Evolutionary conservation across 2,329 filamentous ascomycete species (phyloP).

Genomic region (Neonectria magnoliae): DNA sequence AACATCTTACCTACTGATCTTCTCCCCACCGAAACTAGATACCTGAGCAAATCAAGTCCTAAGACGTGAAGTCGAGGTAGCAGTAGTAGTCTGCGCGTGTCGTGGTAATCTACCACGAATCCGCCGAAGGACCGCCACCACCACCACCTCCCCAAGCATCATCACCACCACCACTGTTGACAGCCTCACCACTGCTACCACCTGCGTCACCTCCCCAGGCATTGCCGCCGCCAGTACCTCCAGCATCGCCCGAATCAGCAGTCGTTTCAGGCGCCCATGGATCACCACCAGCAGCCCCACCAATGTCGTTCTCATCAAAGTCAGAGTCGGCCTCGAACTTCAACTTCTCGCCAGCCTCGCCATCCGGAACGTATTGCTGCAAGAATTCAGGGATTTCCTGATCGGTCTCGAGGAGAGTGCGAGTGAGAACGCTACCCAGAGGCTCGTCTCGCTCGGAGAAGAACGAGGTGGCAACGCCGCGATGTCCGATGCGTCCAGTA

Average conservation of each 20-base stretch:
- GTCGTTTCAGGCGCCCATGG: conserved; percentile 20
- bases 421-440: conserved; percentile 78
- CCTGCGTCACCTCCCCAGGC: conserved; percentile 21
- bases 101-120: conserved; percentile 6
- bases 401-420: conserved; percentile 81
- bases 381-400: conserved; percentile 88
- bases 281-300: conserved; percentile 38
- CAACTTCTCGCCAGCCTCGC: conserved; percentile 56
- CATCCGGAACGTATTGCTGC: conserved; percentile 68
- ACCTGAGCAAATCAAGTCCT: background rate
- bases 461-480: conserved; percentile 87
- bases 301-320: conserved; percentile 55
- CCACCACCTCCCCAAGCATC: conserved; percentile 22
- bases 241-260: conserved; percentile 12
- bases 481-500: conserved; percentile 91
- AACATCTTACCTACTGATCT: background rate
- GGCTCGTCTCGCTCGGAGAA: conserved; percentile 82
- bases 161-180: conserved; percentile 5
- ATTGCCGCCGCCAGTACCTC: conserved; percentile 12
- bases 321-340: conserved; percentile 67
- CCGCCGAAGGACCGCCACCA: background rate
- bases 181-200: conserved; percentile 25
- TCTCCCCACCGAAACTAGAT: background rate
- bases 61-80: background rate
- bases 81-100: background rate